Conservation (phyloP, 164 flowering plant species). For the Chloranthus sessilifolius region DNA sequence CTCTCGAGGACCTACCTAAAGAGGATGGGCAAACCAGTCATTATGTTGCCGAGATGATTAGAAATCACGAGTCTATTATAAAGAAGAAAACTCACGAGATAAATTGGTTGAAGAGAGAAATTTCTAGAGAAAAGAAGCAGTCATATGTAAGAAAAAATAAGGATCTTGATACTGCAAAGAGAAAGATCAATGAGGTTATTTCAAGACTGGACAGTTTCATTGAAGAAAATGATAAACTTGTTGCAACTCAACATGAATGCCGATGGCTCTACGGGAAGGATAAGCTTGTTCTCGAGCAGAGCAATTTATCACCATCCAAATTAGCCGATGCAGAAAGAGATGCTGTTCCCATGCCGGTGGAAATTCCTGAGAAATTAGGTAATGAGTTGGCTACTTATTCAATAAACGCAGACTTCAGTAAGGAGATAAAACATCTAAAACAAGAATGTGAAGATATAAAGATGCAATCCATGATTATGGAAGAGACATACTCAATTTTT, state of each 20-base stretch:
- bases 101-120: conserved; percentile 28
- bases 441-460: conserved; percentile 33
- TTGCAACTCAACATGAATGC: conserved; percentile 6
- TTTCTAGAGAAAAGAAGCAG: conserved; percentile 20
- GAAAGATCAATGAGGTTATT: conserved; percentile 28
- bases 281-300: neutral
- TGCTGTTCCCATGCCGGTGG: neutral
- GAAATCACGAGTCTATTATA: conserved; percentile 52
- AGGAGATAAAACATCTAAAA: conserved; percentile 22
- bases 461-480: conserved; percentile 22
- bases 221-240: conserved; percentile 17
- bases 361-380: neutral
- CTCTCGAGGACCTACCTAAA: conserved; percentile 1
- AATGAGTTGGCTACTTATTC: neutral
- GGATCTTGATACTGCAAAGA: conserved; percentile 18
- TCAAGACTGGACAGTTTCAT: conserved; percentile 34
- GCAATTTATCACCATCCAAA: neutral
- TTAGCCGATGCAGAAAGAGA: neutral
- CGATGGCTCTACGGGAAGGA: neutral
- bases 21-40: conserved; percentile 25
- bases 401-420: conserved; percentile 1
- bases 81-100: conserved; percentile 37
- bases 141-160: conserved; percentile 16
- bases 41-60: conserved; percentile 42
- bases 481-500: conserved; percentile 26